These are phyloP conservation scores for Pythium dissimile DNA, from an alignment of 352 stramenopile species.

Conservation along the genomic window DNA sequence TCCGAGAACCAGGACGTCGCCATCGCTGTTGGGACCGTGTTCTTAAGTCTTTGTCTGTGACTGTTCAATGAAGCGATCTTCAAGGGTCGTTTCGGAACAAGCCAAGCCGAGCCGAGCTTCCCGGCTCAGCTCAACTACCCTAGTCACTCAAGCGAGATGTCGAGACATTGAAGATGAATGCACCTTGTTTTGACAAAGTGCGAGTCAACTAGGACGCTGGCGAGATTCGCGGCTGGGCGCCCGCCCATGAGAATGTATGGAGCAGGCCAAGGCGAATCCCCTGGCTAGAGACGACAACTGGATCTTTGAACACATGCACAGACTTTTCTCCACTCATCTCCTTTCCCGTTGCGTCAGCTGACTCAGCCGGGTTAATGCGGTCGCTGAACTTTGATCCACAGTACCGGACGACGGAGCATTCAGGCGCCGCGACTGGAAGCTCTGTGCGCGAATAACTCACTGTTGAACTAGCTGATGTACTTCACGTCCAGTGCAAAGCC, in stretches of 20 bases:
- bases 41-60: no score
- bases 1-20: slow-evolving; percentile 19
- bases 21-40: slow-evolving; percentile 15
- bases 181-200: slow-evolving; percentile 4
- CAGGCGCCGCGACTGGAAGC: no score
- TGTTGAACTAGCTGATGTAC: no score
- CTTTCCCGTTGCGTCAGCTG: background rate
- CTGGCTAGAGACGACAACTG: background rate
- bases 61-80: no score
- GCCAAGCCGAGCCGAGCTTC: background rate
- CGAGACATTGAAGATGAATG: background rate
- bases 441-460: no score
- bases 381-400: no score
- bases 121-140: background rate
- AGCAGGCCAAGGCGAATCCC: background rate
- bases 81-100: background rate
- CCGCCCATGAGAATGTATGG: background rate
- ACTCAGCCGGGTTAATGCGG: no score
- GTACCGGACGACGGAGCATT: no score
- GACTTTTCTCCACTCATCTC: background rate
- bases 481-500: no score
- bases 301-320: background rate
- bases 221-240: background rate
- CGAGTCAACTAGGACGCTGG: background rate
- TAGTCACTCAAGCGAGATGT: background rate